Conservation (phyloP, 1,284 basidiomycete genomes). For the Rhodotorula sp. region DNA sequence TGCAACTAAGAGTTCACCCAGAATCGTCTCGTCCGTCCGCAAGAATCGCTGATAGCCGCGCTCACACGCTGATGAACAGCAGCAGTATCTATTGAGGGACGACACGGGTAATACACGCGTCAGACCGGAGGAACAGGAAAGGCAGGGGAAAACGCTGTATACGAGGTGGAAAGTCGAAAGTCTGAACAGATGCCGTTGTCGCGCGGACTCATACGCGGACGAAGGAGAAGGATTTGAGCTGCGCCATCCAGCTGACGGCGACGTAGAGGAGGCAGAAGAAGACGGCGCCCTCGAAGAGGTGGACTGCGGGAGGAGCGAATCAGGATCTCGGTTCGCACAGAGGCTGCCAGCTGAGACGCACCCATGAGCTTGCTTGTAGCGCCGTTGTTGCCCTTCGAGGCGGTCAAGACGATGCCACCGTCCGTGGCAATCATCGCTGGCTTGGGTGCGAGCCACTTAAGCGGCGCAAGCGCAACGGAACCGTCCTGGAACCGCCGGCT, state of each 20-base stretch:
- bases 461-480: neutral
- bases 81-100: too few species aligned
- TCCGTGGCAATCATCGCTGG: too few species aligned
- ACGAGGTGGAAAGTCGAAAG: too few species aligned
- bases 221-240: neutral
- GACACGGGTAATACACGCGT: too few species aligned
- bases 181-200: too few species aligned
- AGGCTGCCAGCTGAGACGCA: neutral
- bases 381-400: neutral
- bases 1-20: too few species aligned
- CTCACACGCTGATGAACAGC: too few species aligned
- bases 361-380: neutral
- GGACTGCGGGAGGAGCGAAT: neutral
- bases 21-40: too few species aligned
- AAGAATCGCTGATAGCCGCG: too few species aligned
- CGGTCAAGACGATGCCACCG: too few species aligned
- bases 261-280: slow-evolving; percentile 15
- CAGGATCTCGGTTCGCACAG: neutral
- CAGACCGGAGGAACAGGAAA: too few species aligned
- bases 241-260: neutral
- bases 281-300: slow-evolving; percentile 4
- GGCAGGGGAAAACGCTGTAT: too few species aligned
- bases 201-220: neutral
- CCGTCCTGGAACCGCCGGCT: slow-evolving; percentile 8
- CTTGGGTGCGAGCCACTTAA: slow-evolving; percentile 3